A percentile compares a stretch with the other conserved stretches of the same genome.
Evolutionary conservation across 2,329 filamentous ascomycete genomes (phyloP).

Genomic region (Phyllosticta citribraziliensis): DNA sequence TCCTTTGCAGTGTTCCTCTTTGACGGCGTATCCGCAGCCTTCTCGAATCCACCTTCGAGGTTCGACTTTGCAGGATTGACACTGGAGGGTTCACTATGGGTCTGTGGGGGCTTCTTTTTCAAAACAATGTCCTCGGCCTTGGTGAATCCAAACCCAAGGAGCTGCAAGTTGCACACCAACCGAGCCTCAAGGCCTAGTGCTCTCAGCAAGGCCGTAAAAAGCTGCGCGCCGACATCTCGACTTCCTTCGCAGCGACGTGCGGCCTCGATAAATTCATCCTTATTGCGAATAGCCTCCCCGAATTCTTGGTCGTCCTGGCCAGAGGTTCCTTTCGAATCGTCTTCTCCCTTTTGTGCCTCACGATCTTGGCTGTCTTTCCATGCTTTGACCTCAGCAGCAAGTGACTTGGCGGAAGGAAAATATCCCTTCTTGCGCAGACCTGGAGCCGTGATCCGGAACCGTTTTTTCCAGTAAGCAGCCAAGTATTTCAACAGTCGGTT

Average conservation of each 20-base stretch:
- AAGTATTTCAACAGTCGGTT: conserved; percentile 66
- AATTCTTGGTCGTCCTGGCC: conserved; percentile 53
- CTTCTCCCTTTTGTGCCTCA: background rate
- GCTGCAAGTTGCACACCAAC: conserved; percentile 76
- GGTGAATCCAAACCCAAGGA: conserved; percentile 82
- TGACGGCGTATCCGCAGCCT: background rate
- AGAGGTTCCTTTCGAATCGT: conserved; percentile 18
- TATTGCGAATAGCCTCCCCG: conserved; percentile 62
- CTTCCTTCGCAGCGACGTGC: conserved; percentile 69
- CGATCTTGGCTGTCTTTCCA: conserved; percentile 43
- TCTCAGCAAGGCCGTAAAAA: conserved; percentile 78
- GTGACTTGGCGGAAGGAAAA: conserved; percentile 56
- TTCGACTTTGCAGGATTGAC: background rate
- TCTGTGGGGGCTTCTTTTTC: conserved; percentile 27
- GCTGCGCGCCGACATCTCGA: conserved; percentile 75
- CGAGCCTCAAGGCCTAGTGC: conserved; percentile 73
- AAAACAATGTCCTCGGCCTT: conserved; percentile 68
- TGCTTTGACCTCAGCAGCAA: conserved; percentile 64
- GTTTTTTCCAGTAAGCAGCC: conserved; percentile 79
- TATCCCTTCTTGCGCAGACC: conserved; percentile 86
- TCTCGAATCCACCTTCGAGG: conserved; percentile 16
- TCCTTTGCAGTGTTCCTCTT: background rate
- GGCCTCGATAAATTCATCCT: conserved; percentile 57
- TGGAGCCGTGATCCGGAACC: conserved; percentile 67
- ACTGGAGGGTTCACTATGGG: conserved; percentile 16